phyloP scores from a whole-genome alignment of 108 stramenopile species.

The Chaetoceros tenuissimus region DNA sequence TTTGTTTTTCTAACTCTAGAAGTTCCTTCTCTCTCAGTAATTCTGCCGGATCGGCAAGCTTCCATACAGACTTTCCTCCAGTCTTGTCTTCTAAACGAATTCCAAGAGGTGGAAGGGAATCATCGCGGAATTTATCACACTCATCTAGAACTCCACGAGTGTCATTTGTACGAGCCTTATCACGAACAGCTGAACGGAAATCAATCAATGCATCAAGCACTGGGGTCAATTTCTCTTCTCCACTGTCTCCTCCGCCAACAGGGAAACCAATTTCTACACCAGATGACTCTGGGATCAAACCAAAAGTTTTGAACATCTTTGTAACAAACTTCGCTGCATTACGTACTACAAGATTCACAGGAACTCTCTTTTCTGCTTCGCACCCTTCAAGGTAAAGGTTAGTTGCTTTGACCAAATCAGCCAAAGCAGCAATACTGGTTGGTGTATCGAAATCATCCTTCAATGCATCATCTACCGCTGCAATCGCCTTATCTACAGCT shows the following conservation, averaged over 20 bases:
- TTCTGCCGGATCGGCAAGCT: slow-evolving; percentile 81
- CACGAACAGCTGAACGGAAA: slow-evolving; percentile 79
- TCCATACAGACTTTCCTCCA: slow-evolving; percentile 78
- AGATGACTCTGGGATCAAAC: slow-evolving; percentile 52
- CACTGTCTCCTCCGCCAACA: slow-evolving; percentile 19
- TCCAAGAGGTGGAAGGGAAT: slow-evolving; percentile 72
- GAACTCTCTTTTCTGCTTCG: slow-evolving; percentile 22
- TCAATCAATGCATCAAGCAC: slow-evolving; percentile 76
- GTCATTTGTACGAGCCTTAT: slow-evolving; percentile 43
- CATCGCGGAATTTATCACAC: slow-evolving; percentile 91
- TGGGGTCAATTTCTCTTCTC: slow-evolving; percentile 48
- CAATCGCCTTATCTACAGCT: slow-evolving; percentile 32
- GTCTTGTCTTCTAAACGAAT: slow-evolving; percentile 88
- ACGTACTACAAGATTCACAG: slow-evolving; percentile 50
- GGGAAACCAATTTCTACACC: slow-evolving; percentile 76
- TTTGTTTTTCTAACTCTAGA: slow-evolving; percentile 32
- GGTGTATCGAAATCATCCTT: slow-evolving; percentile 94
- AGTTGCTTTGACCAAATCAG: slow-evolving; percentile 61
- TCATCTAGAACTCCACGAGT: slow-evolving; percentile 42
- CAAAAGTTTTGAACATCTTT: slow-evolving; percentile 82
- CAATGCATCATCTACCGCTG: slow-evolving; percentile 66
- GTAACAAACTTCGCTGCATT: slow-evolving; percentile 84
- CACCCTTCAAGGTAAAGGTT: slow-evolving; percentile 65
- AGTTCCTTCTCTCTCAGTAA: slow-evolving; percentile 71
- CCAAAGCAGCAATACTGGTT: slow-evolving; percentile 63